Base-by-base conservation (phyloP, 208 protist genomes). In the Trypanosoma lewisi region DNA sequence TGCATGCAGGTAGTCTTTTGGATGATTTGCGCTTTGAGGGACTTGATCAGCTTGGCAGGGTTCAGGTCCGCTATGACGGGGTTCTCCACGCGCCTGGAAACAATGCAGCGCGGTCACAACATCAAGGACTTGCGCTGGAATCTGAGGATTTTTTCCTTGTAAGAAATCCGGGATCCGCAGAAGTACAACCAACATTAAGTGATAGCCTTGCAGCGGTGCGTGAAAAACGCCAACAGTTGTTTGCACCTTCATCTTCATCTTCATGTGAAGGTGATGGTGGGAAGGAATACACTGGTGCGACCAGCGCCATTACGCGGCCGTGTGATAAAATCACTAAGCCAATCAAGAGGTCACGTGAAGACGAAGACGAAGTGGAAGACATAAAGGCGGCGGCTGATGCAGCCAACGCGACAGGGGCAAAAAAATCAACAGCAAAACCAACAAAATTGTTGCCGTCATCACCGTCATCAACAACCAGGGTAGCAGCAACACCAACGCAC, bases 1-100 rank as follows among this genome's bases (percentile, higher is more conserved):
- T 87, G 63, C 80, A 83, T 52, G 66, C 80, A 30, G 88, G 88
- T 48, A 63, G 63, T 50, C 57, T 81, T 48, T 58, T 94, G 23
- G 33, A 73, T 34, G 49, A 72, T 36, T 62, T 88, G 8, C 31
- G 44, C 23, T 83, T 88, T 42, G 55, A 73, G 27, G 51, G 41
- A 0, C 53, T 85, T 28, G 86, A 93, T 41, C 64, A 90, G 30
- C 75, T 87, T 36, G 73, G 79, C 12, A 80, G 87, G 11, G 67
- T 81, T 53, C 74, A 67, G 23, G 74, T 89, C 57, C 25, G 49
- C 14, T 73, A 79, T 51, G 41, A 67, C 48, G 70, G 65, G 14
- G 30, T 50, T 16, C 31, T 63, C 1, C 44, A 54, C 45, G 41
- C 30, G 31, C 12, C 25, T 21, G 36, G 33, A 30, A 50, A 23